Conservation (phyloP, 306 rosid species). For the Glycyrrhiza uralensis region DNA sequence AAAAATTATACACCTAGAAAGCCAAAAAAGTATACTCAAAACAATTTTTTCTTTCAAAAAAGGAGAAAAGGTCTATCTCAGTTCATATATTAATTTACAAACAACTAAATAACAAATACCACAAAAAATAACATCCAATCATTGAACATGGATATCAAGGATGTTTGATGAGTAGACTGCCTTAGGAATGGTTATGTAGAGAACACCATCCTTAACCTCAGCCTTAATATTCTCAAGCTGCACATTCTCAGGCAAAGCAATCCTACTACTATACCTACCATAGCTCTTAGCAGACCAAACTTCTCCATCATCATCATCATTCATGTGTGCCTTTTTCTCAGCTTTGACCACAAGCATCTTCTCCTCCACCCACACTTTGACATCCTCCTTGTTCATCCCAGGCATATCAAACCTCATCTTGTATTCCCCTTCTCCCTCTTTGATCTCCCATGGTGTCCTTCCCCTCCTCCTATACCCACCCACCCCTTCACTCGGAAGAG, state of each 20-base stretch:
- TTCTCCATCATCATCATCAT: slow-evolving; percentile 20
- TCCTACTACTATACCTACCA: slow-evolving; percentile 66
- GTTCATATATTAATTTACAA: too few species aligned
- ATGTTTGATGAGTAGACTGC: slow-evolving; percentile 38
- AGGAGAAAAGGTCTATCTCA: too few species aligned
- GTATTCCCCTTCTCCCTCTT: slow-evolving; percentile 64
- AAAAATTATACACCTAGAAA: too few species aligned
- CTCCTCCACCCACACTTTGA: slow-evolving; percentile 83
- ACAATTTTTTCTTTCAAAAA: too few species aligned
- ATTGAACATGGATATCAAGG: slow-evolving; percentile 55
- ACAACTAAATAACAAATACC: not conserved
- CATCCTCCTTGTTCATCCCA: slow-evolving; percentile 79
- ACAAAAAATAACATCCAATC: not conserved
- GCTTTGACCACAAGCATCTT: slow-evolving; percentile 80
- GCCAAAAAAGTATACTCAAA: too few species aligned
- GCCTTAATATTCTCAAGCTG: slow-evolving; percentile 70
- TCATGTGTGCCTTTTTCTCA: slow-evolving; percentile 29
- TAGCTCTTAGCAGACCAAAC: slow-evolving; percentile 76
- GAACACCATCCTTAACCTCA: slow-evolving; percentile 82
- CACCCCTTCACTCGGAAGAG: slow-evolving; percentile 31
- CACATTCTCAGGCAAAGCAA: slow-evolving; percentile 73
- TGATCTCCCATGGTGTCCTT: slow-evolving; percentile 86
- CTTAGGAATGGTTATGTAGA: slow-evolving; percentile 67
- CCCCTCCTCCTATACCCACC: slow-evolving; percentile 51
- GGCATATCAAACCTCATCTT: slow-evolving; percentile 95